Conservation (phyloP, 257 asterid genomes). For the Salvia rosmarinus region DNA sequence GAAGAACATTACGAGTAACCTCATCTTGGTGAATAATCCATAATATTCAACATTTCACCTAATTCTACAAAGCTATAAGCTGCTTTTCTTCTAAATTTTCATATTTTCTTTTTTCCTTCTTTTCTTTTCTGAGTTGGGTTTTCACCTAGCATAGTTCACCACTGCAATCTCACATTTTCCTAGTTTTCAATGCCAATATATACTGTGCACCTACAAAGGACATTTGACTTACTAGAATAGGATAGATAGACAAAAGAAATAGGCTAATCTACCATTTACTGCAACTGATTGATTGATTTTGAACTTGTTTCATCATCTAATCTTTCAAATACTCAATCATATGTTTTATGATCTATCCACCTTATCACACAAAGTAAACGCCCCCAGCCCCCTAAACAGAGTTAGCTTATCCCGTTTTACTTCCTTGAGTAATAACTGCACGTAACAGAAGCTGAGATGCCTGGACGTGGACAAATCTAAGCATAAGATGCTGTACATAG, state of each 20-base stretch:
- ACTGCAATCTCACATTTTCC: slow-evolving; percentile 6
- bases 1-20: neutral
- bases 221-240: slow-evolving; percentile 6
- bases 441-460: slow-evolving; percentile 1
- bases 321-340: no score
- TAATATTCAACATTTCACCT: neutral
- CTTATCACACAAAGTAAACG: no score
- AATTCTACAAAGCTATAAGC: slow-evolving; percentile 9
- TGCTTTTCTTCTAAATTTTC: neutral
- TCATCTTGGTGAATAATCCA: neutral
- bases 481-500: neutral
- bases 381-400: neutral
- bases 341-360: no score
- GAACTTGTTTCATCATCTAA: no score
- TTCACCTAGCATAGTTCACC: neutral
- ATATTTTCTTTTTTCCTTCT: no score
- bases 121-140: neutral
- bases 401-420: slow-evolving; percentile 9
- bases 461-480: neutral
- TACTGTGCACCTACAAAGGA: slow-evolving; percentile 1
- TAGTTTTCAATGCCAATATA: slow-evolving; percentile 6
- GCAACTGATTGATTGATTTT: no score
- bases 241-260: no score
- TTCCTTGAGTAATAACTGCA: slow-evolving; percentile 2
- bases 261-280: no score